Evolutionary conservation across 169 alveolate genomes (phyloP).

Genomic region (Cryptosporidium tyzzeri): DNA sequence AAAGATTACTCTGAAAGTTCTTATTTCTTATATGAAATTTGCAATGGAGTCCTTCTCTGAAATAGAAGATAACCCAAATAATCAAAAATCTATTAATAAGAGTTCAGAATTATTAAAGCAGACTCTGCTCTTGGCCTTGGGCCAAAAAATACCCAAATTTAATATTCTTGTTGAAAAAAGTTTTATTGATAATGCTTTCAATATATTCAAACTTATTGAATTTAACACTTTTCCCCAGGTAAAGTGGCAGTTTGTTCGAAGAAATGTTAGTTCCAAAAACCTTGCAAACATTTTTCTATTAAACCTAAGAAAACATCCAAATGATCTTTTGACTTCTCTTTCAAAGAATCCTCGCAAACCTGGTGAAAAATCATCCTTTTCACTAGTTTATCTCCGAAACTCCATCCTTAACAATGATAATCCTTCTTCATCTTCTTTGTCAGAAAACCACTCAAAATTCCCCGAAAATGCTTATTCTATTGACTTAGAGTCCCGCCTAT

Average conservation of each 20-base stretch:
- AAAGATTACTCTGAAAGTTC: not conserved
- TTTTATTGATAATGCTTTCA: constrained; percentile 22
- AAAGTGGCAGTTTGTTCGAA: not conserved
- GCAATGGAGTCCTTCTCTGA: not conserved
- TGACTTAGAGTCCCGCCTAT: not conserved
- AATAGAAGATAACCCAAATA: not conserved
- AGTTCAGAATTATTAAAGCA: not conserved
- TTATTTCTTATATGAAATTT: not conserved
- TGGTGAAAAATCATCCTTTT: not conserved
- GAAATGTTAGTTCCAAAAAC: not conserved
- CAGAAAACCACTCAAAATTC: not conserved
- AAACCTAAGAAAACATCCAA: not conserved
- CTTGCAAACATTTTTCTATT: not conserved
- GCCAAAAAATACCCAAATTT: constrained; percentile 10
- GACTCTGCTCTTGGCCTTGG: not conserved
- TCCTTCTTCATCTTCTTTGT: not conserved
- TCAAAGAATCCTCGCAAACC: not conserved
- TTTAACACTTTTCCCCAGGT: not conserved
- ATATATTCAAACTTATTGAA: not conserved
- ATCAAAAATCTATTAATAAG: not conserved
- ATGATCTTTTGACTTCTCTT: not conserved
- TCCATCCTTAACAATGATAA: no score
- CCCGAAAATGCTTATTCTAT: not conserved
- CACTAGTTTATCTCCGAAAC: not conserved
- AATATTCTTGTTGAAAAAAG: constrained; percentile 45